phyloP scores from a whole-genome alignment of 805 yeast species.

The Myxozyma nipponensis region DNA sequence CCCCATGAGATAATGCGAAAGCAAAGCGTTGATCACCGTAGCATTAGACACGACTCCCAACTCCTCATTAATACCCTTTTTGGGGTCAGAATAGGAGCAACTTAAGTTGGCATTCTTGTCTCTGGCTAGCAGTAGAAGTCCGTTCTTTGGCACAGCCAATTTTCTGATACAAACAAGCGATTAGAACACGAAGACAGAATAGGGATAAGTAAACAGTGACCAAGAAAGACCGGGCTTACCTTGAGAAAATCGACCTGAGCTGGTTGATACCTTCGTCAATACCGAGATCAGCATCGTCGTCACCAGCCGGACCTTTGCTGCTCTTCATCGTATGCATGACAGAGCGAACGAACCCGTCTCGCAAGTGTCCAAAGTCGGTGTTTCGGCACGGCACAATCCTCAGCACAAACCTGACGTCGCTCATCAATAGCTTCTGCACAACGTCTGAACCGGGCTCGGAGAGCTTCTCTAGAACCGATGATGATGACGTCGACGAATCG shows the following conservation, averaged over 20 bases:
- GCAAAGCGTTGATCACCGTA: conserved; percentile 58
- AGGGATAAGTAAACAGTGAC: no score
- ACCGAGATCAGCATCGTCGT: conserved; percentile 42
- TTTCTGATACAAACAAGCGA: conserved; percentile 36
- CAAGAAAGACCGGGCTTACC: not conserved
- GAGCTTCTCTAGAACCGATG: not conserved
- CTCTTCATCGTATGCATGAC: conserved; percentile 51
- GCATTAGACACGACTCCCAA: conserved; percentile 66
- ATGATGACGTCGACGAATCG: not conserved
- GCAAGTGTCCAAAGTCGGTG: conserved; percentile 84
- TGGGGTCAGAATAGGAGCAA: conserved; percentile 16
- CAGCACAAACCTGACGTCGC: conserved; percentile 60
- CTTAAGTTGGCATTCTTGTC: conserved; percentile 45
- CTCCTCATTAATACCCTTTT: conserved; percentile 6
- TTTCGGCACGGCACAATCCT: conserved; percentile 83
- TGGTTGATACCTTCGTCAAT: conserved; percentile 64
- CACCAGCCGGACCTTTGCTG: not conserved
- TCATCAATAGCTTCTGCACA: conserved; percentile 53
- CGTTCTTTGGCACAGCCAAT: conserved; percentile 73
- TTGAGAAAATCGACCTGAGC: conserved; percentile 54
- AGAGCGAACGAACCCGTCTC: conserved; percentile 84
- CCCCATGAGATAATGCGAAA: conserved; percentile 73
- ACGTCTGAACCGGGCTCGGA: conserved; percentile 37
- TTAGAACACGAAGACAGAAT: not conserved
- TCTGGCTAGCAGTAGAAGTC: conserved; percentile 58